phyloP scores from a whole-genome alignment of 768 basidiomycete genomes.

The Trametes maxima region DNA sequence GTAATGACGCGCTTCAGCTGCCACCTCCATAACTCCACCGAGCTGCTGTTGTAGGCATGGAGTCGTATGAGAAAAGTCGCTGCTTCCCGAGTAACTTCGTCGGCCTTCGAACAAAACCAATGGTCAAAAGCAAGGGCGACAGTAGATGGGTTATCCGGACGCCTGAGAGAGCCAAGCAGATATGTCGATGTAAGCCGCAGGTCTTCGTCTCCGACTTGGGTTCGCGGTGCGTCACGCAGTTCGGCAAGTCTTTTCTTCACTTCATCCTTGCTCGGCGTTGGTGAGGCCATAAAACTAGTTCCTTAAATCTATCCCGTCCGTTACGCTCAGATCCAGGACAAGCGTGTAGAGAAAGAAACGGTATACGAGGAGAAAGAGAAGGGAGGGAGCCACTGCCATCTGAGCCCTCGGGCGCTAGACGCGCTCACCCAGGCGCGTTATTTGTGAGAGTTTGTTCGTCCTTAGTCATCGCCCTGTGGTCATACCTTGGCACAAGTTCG shows the following conservation, averaged over 20 bases:
- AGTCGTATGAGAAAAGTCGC: constrained; percentile 84
- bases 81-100: constrained; percentile 56
- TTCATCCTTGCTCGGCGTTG: constrained; percentile 34
- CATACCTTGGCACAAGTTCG: neutral
- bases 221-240: constrained; percentile 61
- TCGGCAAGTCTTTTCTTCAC: constrained; percentile 52
- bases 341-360: neutral
- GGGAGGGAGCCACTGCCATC: neutral
- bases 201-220: constrained; percentile 51
- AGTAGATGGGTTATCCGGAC: constrained; percentile 31
- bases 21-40: constrained; percentile 65
- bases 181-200: constrained; percentile 54
- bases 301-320: neutral
- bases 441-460: constrained; percentile 7
- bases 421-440: constrained; percentile 16
- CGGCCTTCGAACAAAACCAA: constrained; percentile 79
- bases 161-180: constrained; percentile 43
- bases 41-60: constrained; percentile 68
- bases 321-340: neutral
- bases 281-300: constrained; percentile 12
- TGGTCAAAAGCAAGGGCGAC: constrained; percentile 43
- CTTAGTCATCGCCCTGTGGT: neutral
- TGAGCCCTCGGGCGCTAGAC: constrained; percentile 6
- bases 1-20: constrained; percentile 56
- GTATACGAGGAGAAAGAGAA: neutral